Conservation (phyloP, 805 yeast genomes). For the Wickerhamiella dianesei region DNA sequence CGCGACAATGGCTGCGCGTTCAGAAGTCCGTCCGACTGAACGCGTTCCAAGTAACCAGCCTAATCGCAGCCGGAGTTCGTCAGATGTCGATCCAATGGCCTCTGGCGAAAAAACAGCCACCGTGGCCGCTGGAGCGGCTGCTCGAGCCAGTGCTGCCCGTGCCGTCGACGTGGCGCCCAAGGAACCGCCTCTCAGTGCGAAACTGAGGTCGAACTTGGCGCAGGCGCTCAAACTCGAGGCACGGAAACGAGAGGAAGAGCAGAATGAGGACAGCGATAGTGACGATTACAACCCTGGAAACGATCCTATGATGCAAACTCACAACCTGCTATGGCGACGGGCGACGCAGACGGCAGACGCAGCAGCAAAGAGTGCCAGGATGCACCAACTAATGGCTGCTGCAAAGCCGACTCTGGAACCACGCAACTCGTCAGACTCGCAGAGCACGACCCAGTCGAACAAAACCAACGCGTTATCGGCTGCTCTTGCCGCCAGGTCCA, state of each 20-base stretch:
- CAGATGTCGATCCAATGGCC: no score
- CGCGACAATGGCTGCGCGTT: neutral
- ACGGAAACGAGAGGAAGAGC: neutral
- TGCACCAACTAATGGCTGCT: neutral
- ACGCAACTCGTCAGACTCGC: neutral
- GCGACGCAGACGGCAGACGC: neutral
- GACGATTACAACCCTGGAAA: neutral
- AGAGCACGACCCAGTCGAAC: constrained; percentile 4
- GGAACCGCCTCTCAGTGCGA: neutral
- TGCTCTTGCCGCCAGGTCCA: constrained; percentile 14
- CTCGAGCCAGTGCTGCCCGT: constrained; percentile 12
- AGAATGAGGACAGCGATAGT: neutral
- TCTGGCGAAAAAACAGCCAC: no score
- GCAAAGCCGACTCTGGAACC: constrained; percentile 2
- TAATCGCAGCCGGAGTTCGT: no score
- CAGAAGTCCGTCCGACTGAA: neutral
- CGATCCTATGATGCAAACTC: neutral
- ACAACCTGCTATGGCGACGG: constrained; percentile 3
- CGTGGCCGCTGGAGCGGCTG: constrained; percentile 15
- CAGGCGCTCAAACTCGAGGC: neutral
- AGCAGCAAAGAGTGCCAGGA: neutral
- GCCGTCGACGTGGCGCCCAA: constrained; percentile 12
- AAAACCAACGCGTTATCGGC: constrained; percentile 13
- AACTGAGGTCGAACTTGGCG: constrained; percentile 2
- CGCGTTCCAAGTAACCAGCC: no score